phyloP scores from a whole-genome alignment of 768 basidiomycete genomes.

The Mycena chlorophos region DNA sequence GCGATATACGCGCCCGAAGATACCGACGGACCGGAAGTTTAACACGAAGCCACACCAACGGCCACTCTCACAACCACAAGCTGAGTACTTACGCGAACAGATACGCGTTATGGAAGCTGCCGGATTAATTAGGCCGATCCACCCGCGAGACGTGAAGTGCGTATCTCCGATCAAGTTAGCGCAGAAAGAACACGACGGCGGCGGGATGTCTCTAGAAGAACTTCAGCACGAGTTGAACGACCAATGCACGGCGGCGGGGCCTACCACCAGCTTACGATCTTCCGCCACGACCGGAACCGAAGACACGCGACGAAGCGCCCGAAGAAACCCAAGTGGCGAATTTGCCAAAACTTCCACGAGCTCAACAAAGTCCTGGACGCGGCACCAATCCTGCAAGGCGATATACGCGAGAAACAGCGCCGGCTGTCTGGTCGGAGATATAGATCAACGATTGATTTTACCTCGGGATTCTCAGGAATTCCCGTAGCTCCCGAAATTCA shows the following conservation, averaged over 20 bases:
- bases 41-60: constrained; percentile 31
- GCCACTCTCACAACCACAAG: constrained; percentile 32
- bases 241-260: constrained; percentile 29
- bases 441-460: constrained; percentile 36
- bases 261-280: constrained; percentile 23
- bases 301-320: not conserved
- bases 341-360: constrained; percentile 40
- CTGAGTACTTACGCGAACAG: constrained; percentile 29
- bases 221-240: constrained; percentile 35
- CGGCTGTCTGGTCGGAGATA: constrained; percentile 36
- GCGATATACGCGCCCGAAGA: constrained; percentile 33
- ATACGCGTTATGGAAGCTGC: constrained; percentile 38
- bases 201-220: constrained; percentile 33
- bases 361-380: constrained; percentile 34
- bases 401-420: constrained; percentile 41
- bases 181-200: constrained; percentile 34
- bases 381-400: constrained; percentile 34
- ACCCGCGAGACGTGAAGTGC: constrained; percentile 34
- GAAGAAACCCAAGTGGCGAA: constrained; percentile 33
- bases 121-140: constrained; percentile 32
- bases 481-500: constrained; percentile 18
- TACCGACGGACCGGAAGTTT: constrained; percentile 30
- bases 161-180: constrained; percentile 35
- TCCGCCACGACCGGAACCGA: constrained; percentile 18
- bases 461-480: constrained; percentile 36